Evolutionary conservation across 2,329 filamentous ascomycete species (phyloP), one percentile per base, ranked within the genome.

Genomic region (Aureobasidium sp.): DNA sequence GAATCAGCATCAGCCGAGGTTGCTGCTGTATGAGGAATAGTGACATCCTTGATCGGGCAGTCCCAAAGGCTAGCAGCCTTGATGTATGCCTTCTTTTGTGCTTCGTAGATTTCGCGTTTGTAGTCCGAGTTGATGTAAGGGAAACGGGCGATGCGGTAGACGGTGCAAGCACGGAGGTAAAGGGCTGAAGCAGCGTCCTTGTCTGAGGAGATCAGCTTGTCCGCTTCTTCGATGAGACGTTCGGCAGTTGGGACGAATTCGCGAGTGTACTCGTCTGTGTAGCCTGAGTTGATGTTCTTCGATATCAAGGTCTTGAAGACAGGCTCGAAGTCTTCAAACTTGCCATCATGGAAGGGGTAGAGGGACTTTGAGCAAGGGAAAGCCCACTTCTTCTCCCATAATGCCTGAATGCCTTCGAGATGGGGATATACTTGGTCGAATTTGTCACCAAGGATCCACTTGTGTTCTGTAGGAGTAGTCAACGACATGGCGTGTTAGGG

Each of bases 331-430:
- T 76, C 73, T 58, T 73, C 69, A 63, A 70, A 70, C 53, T 68
- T 69, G 48, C 72, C 72, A 60, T 74, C 72, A 61, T 72, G 70
- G 63, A 74, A 73, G 34, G 66, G 67, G 61, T 72, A 70, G 34
- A 71, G 67, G 10, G 65, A 68, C 14, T 50, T 69, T 66, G 58
- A 62, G 63, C 67, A 70, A 13, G 70, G 70, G 53, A 72, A 70
- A 50, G 70, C 71, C 72, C 72, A 74, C 60, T 74, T 75, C 62
- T 70, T 71, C 57, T 67, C 66, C 73, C 72, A 74, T 36, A 89
- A 75, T 10, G 80, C 80, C 68, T 81, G 77, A 66, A 87, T 85
- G 29, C 81, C 81, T 36, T 79, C 76, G 66, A 86, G 82, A 68
- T 87, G 85, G 25, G 83, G 78, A 48, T 79, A 77, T 50, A 76